Conservation (phyloP, 1,284 basidiomycete species). For the Cystobasidium slooffiae region DNA sequence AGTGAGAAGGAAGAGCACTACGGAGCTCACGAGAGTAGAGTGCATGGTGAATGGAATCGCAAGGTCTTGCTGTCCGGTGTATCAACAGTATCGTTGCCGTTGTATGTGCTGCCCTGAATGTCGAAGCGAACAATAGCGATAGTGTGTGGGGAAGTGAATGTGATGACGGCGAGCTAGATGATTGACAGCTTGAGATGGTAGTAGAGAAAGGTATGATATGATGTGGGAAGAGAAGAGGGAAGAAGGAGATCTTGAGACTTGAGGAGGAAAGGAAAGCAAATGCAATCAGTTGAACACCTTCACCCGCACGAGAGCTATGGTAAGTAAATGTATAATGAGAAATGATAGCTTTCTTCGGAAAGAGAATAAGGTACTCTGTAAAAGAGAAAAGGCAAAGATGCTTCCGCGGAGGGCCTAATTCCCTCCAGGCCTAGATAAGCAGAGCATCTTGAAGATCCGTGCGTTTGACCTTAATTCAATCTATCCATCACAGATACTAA, state of each 20-base stretch:
- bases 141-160: conserved; percentile 14
- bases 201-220: background rate
- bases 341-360: conserved; percentile 13
- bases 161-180: background rate
- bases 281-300: background rate
- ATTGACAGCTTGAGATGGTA: background rate
- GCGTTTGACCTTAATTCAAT: no score
- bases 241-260: background rate
- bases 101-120: background rate
- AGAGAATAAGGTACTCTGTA: background rate
- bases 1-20: conserved; percentile 29
- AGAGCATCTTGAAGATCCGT: no score
- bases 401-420: background rate
- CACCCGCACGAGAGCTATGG: background rate
- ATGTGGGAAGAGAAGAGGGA: background rate
- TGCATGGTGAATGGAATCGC: conserved; percentile 17
- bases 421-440: background rate
- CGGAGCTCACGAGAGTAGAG: conserved; percentile 4
- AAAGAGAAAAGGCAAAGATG: background rate
- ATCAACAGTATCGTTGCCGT: no score
- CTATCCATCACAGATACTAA: no score
- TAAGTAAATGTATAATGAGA: background rate
- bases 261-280: background rate
- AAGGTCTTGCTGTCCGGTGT: background rate
- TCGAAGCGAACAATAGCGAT: background rate